Conservation (phyloP, 371 early-diverging fungal species). For the Actinomortierella wolfii region DNA sequence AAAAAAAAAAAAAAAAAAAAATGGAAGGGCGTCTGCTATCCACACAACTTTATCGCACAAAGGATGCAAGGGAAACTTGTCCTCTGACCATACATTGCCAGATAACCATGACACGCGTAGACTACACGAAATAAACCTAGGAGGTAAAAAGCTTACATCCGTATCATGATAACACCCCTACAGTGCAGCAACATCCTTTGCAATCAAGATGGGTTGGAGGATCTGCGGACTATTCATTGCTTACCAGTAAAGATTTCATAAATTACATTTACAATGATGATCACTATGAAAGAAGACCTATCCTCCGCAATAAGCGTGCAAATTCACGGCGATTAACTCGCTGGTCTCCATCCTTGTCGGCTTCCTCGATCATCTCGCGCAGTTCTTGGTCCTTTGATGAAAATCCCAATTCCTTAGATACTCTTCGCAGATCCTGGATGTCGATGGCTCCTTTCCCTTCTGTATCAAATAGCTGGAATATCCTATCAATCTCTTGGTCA, state of each 20-base stretch:
- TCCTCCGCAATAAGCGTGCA: constrained; percentile 59
- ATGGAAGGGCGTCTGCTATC: neutral
- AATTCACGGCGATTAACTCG: constrained; percentile 66
- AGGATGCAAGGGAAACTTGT: no score
- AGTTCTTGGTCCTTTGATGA: constrained; percentile 72
- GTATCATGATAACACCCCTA: no score
- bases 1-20: neutral
- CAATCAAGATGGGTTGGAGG: no score
- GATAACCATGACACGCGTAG: no score
- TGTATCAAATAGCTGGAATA: constrained; percentile 77
- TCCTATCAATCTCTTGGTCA: constrained; percentile 57
- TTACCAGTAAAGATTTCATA: no score
- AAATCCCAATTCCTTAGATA: constrained; percentile 71
- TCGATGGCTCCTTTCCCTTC: constrained; percentile 75
- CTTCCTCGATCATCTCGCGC: constrained; percentile 82
- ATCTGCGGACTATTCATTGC: no score
- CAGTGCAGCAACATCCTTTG: no score
- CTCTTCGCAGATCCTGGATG: constrained; percentile 69
- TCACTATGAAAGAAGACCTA: constrained; percentile 21
- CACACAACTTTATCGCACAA: no score
- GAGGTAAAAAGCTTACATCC: no score
- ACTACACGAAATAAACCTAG: no score
- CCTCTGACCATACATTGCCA: no score
- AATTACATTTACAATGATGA: no score
- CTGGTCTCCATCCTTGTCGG: constrained; percentile 78